Percentiles rank a stretch among this genome's conserved stretches.
These are phyloP conservation scores for Fusarium ambrosium DNA, from an alignment of 2,329 filamentous ascomycete species.

Conservation along the genomic window DNA sequence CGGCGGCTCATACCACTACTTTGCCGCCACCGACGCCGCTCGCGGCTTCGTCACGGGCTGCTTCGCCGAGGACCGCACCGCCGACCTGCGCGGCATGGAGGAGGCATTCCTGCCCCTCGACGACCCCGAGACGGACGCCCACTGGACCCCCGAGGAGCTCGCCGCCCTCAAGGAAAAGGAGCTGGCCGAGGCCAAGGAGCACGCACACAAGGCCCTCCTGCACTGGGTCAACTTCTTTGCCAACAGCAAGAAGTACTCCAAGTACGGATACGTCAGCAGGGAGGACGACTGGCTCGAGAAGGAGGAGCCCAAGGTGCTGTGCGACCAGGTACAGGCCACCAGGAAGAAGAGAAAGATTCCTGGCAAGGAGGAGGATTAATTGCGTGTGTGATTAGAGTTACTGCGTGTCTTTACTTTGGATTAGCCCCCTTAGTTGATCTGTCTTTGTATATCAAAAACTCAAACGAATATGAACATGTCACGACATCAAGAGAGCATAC, in stretches of 20 bases:
- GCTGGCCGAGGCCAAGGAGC: constrained; percentile 71
- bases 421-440: background rate
- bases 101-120: constrained; percentile 82
- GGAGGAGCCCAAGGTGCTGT: constrained; percentile 74
- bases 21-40: constrained; percentile 87
- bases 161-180: constrained; percentile 71
- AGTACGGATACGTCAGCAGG: constrained; percentile 80
- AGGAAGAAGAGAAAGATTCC: constrained; percentile 64
- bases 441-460: background rate
- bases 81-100: constrained; percentile 89
- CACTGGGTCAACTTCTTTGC: constrained; percentile 90
- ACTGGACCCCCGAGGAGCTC: constrained; percentile 69
- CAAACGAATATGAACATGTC: background rate
- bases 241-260: constrained; percentile 83
- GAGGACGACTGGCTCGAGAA: constrained; percentile 73
- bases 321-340: constrained; percentile 75
- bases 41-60: constrained; percentile 94
- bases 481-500: background rate
- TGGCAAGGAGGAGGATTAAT: constrained; percentile 11
- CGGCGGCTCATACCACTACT: constrained; percentile 87
- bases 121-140: constrained; percentile 71
- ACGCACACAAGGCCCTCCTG: constrained; percentile 75
- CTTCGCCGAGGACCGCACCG: constrained; percentile 86
- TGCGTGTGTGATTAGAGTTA: background rate
- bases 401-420: background rate